phyloP scores from a whole-genome alignment of 192 early-diverging fungal species.

The Umbelopsis vinacea region DNA sequence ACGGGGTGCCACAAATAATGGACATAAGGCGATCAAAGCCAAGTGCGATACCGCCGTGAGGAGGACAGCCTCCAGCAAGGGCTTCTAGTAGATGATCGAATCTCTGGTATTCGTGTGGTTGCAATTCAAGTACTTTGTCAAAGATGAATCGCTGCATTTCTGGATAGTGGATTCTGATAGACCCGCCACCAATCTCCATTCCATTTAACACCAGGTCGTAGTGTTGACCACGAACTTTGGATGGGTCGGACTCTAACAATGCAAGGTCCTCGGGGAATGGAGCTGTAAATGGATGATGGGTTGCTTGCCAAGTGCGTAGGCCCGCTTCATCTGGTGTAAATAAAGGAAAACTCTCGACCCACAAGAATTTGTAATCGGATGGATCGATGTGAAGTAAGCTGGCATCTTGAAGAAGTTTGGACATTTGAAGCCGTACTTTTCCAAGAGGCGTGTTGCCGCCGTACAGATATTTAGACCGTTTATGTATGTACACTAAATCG shows the following conservation, averaged over 20 bases:
- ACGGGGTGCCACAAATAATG: slow-evolving; percentile 68
- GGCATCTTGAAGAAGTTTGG: slow-evolving; percentile 55
- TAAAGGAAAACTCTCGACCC: slow-evolving; percentile 90
- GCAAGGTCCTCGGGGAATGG: slow-evolving; percentile 71
- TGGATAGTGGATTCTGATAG: slow-evolving; percentile 84
- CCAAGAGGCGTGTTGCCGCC: slow-evolving; percentile 64
- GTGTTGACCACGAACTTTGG: slow-evolving; percentile 74
- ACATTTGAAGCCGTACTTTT: slow-evolving; percentile 56
- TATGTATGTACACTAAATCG: slow-evolving; percentile 62
- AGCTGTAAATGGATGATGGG: slow-evolving; percentile 94
- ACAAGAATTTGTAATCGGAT: slow-evolving; percentile 70
- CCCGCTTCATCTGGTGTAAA: slow-evolving; percentile 74
- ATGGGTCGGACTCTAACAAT: slow-evolving; percentile 63
- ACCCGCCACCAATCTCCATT: slow-evolving; percentile 90
- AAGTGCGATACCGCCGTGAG: slow-evolving; percentile 88
- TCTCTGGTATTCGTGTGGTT: slow-evolving; percentile 54
- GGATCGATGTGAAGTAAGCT: slow-evolving; percentile 53
- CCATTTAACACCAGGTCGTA: slow-evolving; percentile 93
- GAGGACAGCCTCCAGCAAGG: slow-evolving; percentile 82
- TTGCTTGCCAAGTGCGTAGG: slow-evolving; percentile 55
- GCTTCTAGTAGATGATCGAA: slow-evolving; percentile 87
- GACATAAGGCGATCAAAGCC: slow-evolving; percentile 80
- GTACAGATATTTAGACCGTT: slow-evolving; percentile 48
- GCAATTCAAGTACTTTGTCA: slow-evolving; percentile 65
- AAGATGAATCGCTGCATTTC: slow-evolving; percentile 78